Evolutionary conservation across 768 basidiomycete species (phyloP).

Genomic region (Cantharellus cinnabarinus): DNA sequence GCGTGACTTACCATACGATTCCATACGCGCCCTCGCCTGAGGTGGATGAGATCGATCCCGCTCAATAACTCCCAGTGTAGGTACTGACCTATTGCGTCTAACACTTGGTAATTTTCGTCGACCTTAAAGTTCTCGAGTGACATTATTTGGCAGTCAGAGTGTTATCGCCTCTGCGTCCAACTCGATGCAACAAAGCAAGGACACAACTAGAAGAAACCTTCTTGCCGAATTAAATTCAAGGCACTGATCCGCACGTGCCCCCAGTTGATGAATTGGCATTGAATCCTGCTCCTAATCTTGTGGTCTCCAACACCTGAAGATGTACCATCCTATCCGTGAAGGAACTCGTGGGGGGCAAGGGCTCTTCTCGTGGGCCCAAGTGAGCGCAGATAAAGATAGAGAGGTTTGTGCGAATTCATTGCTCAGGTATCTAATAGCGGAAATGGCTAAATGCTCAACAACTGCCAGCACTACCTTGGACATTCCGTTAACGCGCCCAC

Average conservation of each 20-base stretch:
- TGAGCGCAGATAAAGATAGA: conserved; percentile 80
- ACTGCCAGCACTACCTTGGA: conserved; percentile 69
- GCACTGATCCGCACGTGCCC: too few relatives aligned
- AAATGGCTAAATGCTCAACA: neutral
- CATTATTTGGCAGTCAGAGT: neutral
- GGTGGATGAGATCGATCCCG: neutral
- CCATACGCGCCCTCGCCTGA: conserved; percentile 80
- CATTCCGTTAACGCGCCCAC: conserved; percentile 90
- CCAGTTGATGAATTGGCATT: too few relatives aligned
- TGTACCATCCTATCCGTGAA: conserved; percentile 22
- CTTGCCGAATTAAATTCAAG: too few relatives aligned
- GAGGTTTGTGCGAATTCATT: conserved; percentile 30
- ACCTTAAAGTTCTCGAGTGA: neutral
- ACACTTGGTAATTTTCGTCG: conserved; percentile 32
- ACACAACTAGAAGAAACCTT: too few relatives aligned
- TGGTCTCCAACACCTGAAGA: neutral
- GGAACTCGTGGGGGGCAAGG: conserved; percentile 85
- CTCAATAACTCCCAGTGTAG: neutral
- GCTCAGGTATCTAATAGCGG: neutral
- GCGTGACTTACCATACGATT: conserved; percentile 35
- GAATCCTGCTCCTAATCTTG: neutral
- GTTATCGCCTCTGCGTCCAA: neutral
- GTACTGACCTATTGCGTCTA: conserved; percentile 45
- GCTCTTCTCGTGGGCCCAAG: conserved; percentile 82
- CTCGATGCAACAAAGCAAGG: neutral